Evolutionary conservation across 345 rosid genomes (phyloP), one percentile per base, ranked within the genome.

Genomic region (Rhodamnia rubescens): DNA sequence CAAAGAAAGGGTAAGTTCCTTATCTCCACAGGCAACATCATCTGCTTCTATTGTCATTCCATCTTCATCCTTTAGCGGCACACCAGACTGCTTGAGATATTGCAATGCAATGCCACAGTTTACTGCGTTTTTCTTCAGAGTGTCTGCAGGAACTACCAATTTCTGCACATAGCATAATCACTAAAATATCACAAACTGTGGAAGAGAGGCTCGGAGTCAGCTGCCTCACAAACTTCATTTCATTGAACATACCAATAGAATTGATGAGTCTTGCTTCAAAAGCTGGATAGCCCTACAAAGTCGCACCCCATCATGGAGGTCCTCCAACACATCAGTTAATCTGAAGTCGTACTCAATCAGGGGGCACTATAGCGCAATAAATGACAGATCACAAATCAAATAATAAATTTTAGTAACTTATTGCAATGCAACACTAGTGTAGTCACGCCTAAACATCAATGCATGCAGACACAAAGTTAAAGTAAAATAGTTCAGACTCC

Each of bases 291-390:
- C 95, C 94, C 99, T 91, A 87, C 97, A 92, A 26, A 97, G 94
- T 86, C 96, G 92, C 88, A 95, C 91, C 42, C 99, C 99, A 89
- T 97, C 98, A 90, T 95, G 98, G 83, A 97, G 95, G 90, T 97
- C 98, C 75, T 49, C 89, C 86, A 92, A 95, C 86, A 94, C 81
- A 88, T 95, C 95, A 83, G 85, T 90, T 88, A 95, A 92, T 91
- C 86, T 92, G 91, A 93, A 97, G 84, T 95, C 93, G 82, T 92
- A 95, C 90, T 94, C 98, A 89, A 91, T 90, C 47, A 94, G 87
- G 85, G 93, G 90, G 88, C 90, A 85, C 99, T 96, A 94, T 90
- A 88, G 64, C 82, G 86, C 54, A 14, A 85, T 42, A 84, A 81
- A 56, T 32, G 84, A 29, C 61, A 51, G 32, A 32, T 54, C 82